phyloP scores from a whole-genome alignment of 1,284 basidiomycete genomes.

The Ustilago xerochloae region DNA sequence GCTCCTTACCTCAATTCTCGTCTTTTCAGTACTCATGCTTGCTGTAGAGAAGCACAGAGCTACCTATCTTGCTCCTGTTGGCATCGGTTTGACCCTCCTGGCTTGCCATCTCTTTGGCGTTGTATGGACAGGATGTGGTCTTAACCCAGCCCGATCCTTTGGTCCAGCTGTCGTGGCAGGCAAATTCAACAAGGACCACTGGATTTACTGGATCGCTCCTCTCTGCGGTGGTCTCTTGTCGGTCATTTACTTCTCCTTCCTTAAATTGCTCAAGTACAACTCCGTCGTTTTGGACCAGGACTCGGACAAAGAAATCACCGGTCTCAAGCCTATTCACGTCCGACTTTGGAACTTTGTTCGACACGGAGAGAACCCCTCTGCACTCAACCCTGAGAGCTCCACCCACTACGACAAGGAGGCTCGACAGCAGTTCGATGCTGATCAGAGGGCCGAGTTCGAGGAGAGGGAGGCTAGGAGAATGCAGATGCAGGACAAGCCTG shows the following conservation, averaged over 20 bases:
- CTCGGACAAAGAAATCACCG: constrained; percentile 41
- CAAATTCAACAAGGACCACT: constrained; percentile 35
- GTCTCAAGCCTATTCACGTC: constrained; percentile 42
- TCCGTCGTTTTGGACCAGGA: constrained; percentile 50
- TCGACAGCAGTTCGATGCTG: constrained; percentile 22
- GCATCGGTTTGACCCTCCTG: constrained; percentile 72
- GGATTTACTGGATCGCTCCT: constrained; percentile 58
- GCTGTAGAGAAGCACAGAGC: constrained; percentile 72
- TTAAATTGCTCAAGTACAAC: constrained; percentile 46
- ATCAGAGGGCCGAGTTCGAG: constrained; percentile 22
- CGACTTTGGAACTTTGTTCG: constrained; percentile 37
- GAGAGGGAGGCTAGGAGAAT: constrained; percentile 13
- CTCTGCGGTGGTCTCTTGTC: constrained; percentile 26
- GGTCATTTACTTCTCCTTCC: constrained; percentile 29
- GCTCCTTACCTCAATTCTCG: constrained; percentile 24
- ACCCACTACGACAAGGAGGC: constrained; percentile 37
- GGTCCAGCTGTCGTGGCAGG: constrained; percentile 74
- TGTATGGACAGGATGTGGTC: constrained; percentile 71
- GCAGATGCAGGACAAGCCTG: constrained; percentile 26
- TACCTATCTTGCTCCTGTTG: constrained; percentile 80
- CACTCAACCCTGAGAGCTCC: constrained; percentile 32
- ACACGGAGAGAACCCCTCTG: constrained; percentile 30
- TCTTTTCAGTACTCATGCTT: constrained; percentile 56
- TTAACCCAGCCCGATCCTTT: constrained; percentile 81
- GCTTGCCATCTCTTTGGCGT: constrained; percentile 36